Evolutionary conservation across 352 stramenopile species (phyloP).

Genomic region (Pythium dissotocum): DNA sequence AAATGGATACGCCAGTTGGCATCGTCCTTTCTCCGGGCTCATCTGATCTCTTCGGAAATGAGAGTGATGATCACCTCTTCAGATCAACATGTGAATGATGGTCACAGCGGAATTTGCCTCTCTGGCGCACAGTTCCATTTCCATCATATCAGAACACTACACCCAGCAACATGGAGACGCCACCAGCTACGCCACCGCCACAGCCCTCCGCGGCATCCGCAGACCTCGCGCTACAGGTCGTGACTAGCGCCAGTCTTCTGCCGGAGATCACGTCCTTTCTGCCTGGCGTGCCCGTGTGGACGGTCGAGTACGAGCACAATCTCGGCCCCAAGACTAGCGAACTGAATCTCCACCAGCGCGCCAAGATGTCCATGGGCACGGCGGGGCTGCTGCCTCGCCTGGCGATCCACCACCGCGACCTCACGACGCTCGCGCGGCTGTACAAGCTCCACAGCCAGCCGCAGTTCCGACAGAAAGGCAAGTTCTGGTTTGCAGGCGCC

Average conservation of each 20-base stretch:
- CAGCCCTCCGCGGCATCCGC: not conserved
- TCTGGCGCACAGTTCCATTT: not conserved
- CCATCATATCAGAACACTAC: not conserved
- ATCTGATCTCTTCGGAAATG: not conserved
- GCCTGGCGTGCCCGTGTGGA: slow-evolving; percentile 20
- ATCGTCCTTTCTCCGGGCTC: no score
- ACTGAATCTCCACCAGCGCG: not conserved
- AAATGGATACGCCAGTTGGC: no score
- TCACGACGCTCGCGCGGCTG: slow-evolving; percentile 14
- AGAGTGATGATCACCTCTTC: not conserved
- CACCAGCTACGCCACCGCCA: not conserved
- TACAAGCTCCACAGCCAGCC: slow-evolving; percentile 21
- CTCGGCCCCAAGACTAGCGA: not conserved
- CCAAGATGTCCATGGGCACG: slow-evolving; percentile 5
- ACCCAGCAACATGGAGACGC: not conserved
- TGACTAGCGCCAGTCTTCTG: slow-evolving; percentile 9
- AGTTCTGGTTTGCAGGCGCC: slow-evolving; percentile 12
- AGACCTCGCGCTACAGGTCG: slow-evolving; percentile 5
- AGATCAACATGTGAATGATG: not conserved
- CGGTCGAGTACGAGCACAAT: slow-evolving; percentile 17
- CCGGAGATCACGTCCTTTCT: slow-evolving; percentile 14
- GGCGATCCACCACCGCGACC: slow-evolving; percentile 13
- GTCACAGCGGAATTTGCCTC: not conserved
- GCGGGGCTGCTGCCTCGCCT: slow-evolving; percentile 20
- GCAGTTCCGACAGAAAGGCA: slow-evolving; percentile 7